Evolutionary conservation across 805 yeast genomes (phyloP).

Genomic region (Cyberlindnera saturnus): DNA sequence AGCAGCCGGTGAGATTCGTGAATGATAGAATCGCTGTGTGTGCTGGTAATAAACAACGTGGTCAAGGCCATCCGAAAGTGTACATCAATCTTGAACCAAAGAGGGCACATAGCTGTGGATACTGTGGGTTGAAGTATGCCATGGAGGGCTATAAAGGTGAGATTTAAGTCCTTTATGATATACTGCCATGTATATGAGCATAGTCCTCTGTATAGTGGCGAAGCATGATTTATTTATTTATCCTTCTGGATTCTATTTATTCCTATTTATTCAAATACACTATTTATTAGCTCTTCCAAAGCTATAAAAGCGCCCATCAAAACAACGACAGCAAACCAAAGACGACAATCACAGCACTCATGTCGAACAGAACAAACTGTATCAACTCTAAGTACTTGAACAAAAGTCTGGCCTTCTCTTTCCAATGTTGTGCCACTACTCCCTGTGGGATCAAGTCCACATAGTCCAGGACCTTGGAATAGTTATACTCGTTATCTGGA

Average conservation of each 20-base stretch:
- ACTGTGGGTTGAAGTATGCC: conserved; percentile 67
- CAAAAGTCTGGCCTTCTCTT: conserved; percentile 15
- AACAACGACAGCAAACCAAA: conserved; percentile 18
- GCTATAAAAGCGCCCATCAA: conserved; percentile 3
- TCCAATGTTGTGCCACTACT: conserved; percentile 12
- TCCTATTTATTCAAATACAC: conserved; percentile 1
- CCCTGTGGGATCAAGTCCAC: conserved; percentile 18
- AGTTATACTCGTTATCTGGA: conserved; percentile 20
- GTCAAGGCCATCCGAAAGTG: conserved; percentile 81
- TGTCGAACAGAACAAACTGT: conserved; percentile 19
- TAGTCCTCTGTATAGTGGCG: neutral
- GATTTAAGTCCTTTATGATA: conserved; percentile 4
- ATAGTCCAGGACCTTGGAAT: conserved; percentile 17
- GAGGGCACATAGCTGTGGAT: conserved; percentile 67
- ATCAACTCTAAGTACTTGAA: conserved; percentile 22
- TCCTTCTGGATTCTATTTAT: conserved; percentile 2
- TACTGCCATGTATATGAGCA: neutral
- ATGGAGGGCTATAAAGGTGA: conserved; percentile 16
- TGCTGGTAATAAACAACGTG: conserved; percentile 68
- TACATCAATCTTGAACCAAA: conserved; percentile 77
- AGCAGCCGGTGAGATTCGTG: conserved; percentile 64
- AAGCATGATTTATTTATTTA: conserved; percentile 1
- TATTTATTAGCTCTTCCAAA: neutral
- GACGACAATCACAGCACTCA: conserved; percentile 15
- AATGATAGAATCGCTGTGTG: conserved; percentile 66